phyloP scores from a whole-genome alignment of 2,329 filamentous ascomycete species.

The Penicillium sp. region DNA sequence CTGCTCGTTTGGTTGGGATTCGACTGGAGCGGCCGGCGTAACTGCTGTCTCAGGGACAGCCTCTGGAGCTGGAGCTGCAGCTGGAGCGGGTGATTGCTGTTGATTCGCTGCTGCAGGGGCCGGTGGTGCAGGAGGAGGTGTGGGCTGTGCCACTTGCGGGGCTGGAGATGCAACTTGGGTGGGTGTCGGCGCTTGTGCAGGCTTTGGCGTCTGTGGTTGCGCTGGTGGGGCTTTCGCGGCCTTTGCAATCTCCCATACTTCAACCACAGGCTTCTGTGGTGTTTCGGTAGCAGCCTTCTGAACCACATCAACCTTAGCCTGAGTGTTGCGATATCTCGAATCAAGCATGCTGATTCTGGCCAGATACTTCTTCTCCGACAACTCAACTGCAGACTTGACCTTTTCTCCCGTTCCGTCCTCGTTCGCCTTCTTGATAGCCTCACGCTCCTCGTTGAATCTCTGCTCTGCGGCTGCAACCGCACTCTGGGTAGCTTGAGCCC shows the following conservation, averaged over 20 bases:
- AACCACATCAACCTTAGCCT: slow-evolving; percentile 77
- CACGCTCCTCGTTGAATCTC: slow-evolving; percentile 46
- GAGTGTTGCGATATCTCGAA: slow-evolving; percentile 66
- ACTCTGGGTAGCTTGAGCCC: slow-evolving; percentile 40
- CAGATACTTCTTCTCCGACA: slow-evolving; percentile 75
- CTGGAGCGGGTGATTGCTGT: slow-evolving; percentile 5
- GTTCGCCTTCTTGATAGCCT: slow-evolving; percentile 50
- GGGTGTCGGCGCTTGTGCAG: slow-evolving; percentile 28
- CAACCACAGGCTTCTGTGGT: slow-evolving; percentile 78
- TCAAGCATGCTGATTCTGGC: slow-evolving; percentile 80
- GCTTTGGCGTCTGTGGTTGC: slow-evolving; percentile 38
- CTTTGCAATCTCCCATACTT: slow-evolving; percentile 86
- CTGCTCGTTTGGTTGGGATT: slow-evolving; percentile 23
- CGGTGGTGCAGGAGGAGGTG: slow-evolving; percentile 18
- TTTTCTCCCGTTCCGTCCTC: slow-evolving; percentile 64
- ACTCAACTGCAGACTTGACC: slow-evolving; percentile 65
- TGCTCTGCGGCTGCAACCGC: slow-evolving; percentile 45
- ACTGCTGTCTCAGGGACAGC: slow-evolving; percentile 10
- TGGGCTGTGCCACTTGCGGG: slow-evolving; percentile 19
- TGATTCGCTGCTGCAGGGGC: slow-evolving; percentile 14
- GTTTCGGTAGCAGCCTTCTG: slow-evolving; percentile 84
- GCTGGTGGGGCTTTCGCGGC: slow-evolving; percentile 59
- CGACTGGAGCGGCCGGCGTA: slow-evolving; percentile 6
- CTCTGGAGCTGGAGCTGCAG: slow-evolving; percentile 5
- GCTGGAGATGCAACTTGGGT: slow-evolving; percentile 25